Percentiles rank a stretch among this genome's conserved stretches.
These are phyloP conservation scores for Aureobasidium sp. DNA, from an alignment of 2,329 filamentous ascomycete genomes.

Conservation along the genomic window DNA sequence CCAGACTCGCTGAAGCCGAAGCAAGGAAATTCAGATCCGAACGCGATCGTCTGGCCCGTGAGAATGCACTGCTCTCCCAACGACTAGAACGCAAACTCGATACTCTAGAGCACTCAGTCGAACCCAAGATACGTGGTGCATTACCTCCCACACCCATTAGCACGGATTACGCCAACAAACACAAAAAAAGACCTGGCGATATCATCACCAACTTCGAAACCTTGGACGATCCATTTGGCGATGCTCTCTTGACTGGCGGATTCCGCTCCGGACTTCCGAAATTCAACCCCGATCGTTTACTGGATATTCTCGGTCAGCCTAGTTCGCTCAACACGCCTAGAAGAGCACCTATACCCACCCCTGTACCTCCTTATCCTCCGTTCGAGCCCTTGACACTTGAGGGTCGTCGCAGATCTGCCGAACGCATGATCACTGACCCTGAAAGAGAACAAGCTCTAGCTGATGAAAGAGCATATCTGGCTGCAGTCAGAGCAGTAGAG, in stretches of 20 bases:
- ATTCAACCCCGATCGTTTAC: background rate
- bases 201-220: background rate
- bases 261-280: background rate
- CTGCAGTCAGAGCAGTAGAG: background rate
- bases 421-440: background rate
- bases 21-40: background rate
- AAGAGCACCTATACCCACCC: background rate
- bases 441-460: background rate
- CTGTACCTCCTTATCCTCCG: background rate
- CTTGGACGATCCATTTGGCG: background rate
- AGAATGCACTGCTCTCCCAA: background rate
- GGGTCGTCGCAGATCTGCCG: background rate
- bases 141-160: background rate
- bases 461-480: background rate
- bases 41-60: background rate
- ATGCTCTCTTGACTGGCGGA: background rate
- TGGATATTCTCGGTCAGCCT: background rate
- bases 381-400: background rate
- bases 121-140: background rate
- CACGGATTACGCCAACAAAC: background rate
- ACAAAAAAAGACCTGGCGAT: background rate
- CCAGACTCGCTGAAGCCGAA: constrained; percentile 1
- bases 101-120: background rate
- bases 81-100: background rate
- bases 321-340: background rate